Percentiles rank a stretch among this genome's conserved stretches.
Conservation (phyloP, 129 eudicot species). For the Rutidosis leptorrhynchoides region DNA sequence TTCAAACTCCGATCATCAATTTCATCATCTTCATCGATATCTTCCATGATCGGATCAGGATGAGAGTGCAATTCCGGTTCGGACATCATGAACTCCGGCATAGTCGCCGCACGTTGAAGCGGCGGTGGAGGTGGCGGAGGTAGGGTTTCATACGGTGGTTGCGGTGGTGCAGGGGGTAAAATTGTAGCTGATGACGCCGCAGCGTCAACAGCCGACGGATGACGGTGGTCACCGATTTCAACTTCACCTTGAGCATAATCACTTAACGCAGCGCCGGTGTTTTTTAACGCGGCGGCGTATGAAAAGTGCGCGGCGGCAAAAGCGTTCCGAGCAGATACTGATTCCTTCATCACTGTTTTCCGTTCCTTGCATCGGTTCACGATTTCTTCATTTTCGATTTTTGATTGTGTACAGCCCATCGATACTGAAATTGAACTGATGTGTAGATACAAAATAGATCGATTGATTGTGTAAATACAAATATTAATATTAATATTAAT, state of each 20-base stretch:
- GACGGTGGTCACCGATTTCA: constrained; percentile 25
- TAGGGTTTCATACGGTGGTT: constrained; percentile 27
- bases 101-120: constrained; percentile 65
- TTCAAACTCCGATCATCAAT: constrained; percentile 53
- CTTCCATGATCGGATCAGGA: constrained; percentile 65
- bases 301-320: constrained; percentile 92
- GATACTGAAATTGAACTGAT: constrained; percentile 1
- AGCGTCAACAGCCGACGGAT: constrained; percentile 23
- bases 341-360: constrained; percentile 61
- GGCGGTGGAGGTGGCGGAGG: constrained; percentile 57
- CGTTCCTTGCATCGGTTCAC: constrained; percentile 83
- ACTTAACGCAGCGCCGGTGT: constrained; percentile 98
- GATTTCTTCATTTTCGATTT: constrained; percentile 93
- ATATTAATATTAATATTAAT: no score
- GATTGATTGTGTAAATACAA: not conserved
- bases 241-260: constrained; percentile 87
- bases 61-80: constrained; percentile 37
- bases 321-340: constrained; percentile 81
- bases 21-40: constrained; percentile 52
- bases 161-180: constrained; percentile 34
- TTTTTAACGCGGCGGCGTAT: constrained; percentile 69
- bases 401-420: constrained; percentile 93
- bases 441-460: not conserved
- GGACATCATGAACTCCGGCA: constrained; percentile 57
- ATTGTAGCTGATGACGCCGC: constrained; percentile 11